A percentile compares a stretch with the other conserved stretches of the same genome.
phyloP scores from a whole-genome alignment of 2,329 filamentous ascomycete genomes.

The Fusarium burgessii region DNA sequence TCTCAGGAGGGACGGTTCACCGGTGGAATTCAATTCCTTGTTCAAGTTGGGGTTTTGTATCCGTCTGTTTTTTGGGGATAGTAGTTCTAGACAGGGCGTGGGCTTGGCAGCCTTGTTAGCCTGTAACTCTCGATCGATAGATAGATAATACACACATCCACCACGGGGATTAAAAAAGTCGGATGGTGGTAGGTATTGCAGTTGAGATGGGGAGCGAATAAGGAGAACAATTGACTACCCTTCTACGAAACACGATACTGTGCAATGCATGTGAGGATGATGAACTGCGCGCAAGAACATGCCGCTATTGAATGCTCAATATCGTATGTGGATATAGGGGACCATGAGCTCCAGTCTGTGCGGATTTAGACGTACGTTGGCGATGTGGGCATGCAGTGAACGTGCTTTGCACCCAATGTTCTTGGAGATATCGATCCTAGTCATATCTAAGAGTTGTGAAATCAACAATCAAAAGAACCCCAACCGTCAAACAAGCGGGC shows the following conservation, averaged over 20 bases:
- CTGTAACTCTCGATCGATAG: constrained; percentile 36
- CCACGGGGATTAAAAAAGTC: constrained; percentile 22
- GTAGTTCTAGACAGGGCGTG: constrained; percentile 24
- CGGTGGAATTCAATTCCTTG: constrained; percentile 41
- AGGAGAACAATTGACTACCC: constrained; percentile 21
- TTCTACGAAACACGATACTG: constrained; percentile 19
- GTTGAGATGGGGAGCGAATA: constrained; percentile 28
- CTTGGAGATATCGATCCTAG: constrained; percentile 30
- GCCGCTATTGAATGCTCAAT: not conserved
- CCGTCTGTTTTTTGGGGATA: constrained; percentile 20
- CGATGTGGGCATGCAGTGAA: constrained; percentile 29
- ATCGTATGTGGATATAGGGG: constrained; percentile 6
- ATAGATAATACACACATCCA: constrained; percentile 28
- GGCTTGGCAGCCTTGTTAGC: constrained; percentile 36
- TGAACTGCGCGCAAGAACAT: constrained; percentile 33
- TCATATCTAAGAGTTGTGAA: constrained; percentile 24
- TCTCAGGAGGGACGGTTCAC: constrained; percentile 45
- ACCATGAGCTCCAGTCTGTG: constrained; percentile 32
- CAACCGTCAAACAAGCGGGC: constrained; percentile 28
- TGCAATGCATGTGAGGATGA: constrained; percentile 40
- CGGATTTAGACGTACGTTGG: constrained; percentile 31
- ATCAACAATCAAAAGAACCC: constrained; percentile 25
- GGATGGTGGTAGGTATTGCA: constrained; percentile 3
- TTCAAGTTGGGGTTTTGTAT: constrained; percentile 24
- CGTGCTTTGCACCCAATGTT: constrained; percentile 23